A percentile compares a stretch with the other conserved stretches of the same genome.
phyloP scores from a whole-genome alignment of 495 filamentous ascomycete genomes.

The Annulohypoxylon nitens region DNA sequence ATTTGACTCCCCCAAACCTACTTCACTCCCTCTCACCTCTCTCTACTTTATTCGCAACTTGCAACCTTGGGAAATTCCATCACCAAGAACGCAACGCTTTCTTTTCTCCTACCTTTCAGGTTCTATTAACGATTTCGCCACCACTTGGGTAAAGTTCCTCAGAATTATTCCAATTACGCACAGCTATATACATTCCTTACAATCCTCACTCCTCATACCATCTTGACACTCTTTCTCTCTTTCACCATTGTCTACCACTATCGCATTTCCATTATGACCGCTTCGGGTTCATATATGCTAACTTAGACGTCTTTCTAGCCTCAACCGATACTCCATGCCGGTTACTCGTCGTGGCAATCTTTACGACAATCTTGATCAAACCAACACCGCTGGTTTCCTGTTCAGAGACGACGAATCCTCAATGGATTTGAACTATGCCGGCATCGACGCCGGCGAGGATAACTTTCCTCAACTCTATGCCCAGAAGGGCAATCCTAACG shows the following conservation, averaged over 20 bases:
- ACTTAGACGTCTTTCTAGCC: conserved; percentile 58
- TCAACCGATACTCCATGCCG: conserved; percentile 92
- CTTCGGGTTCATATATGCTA: conserved; percentile 5
- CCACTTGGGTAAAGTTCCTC: conserved; percentile 5
- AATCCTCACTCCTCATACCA: neutral
- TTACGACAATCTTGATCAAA: conserved; percentile 72
- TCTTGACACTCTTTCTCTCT: neutral
- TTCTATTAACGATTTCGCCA: neutral
- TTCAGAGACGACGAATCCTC: conserved; percentile 85
- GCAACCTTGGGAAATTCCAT: neutral
- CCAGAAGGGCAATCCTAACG: conserved; percentile 73
- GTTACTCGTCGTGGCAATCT: conserved; percentile 74
- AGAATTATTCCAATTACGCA: neutral
- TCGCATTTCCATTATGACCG: neutral
- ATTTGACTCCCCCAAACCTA: neutral
- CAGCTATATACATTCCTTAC: neutral
- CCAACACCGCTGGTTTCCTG: conserved; percentile 84
- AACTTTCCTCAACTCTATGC: conserved; percentile 86
- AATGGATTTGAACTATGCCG: conserved; percentile 67
- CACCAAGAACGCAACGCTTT: neutral
- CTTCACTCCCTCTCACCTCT: neutral
- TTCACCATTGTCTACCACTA: neutral
- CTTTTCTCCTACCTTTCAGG: neutral
- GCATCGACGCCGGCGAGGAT: conserved; percentile 81
- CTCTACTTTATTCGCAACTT: neutral